Evolutionary conservation across 768 basidiomycete genomes (phyloP).

Genomic region (Suillus hirtellus): DNA sequence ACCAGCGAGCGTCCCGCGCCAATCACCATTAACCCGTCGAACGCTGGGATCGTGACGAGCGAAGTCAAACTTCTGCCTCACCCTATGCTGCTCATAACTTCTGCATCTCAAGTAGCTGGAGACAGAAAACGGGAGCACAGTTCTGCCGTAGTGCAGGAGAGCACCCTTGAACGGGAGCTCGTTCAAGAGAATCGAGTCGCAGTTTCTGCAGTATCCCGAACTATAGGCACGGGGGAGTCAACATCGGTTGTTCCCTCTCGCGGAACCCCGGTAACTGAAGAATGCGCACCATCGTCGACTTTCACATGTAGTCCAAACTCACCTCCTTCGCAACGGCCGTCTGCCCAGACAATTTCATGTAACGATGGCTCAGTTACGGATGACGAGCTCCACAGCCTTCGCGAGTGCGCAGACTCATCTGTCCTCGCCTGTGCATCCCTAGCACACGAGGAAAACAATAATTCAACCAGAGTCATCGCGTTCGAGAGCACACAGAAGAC

Average conservation of each 20-base stretch:
- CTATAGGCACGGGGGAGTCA: neutral
- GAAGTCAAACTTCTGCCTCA: neutral
- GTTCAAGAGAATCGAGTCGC: neutral
- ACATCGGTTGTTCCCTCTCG: neutral
- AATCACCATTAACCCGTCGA: neutral
- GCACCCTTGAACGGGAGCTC: neutral
- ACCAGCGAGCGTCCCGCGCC: neutral
- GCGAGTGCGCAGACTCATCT: neutral
- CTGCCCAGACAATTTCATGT: neutral
- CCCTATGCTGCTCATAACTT: neutral
- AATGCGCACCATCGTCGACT: neutral
- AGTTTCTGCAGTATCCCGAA: neutral
- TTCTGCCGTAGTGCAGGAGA: neutral
- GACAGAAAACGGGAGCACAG: too few relatives aligned
- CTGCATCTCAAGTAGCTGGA: neutral
- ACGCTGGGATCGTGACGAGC: neutral
- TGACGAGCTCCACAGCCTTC: neutral
- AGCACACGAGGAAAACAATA: neutral
- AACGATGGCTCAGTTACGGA: neutral
- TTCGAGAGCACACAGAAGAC: neutral
- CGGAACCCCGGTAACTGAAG: neutral
- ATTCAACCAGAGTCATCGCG: neutral
- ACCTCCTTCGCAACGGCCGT: neutral
- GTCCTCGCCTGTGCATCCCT: neutral
- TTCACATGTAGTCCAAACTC: neutral